Base-by-base conservation (phyloP, 345 rosid genomes). In the Gossypium herbaceum region DNA sequence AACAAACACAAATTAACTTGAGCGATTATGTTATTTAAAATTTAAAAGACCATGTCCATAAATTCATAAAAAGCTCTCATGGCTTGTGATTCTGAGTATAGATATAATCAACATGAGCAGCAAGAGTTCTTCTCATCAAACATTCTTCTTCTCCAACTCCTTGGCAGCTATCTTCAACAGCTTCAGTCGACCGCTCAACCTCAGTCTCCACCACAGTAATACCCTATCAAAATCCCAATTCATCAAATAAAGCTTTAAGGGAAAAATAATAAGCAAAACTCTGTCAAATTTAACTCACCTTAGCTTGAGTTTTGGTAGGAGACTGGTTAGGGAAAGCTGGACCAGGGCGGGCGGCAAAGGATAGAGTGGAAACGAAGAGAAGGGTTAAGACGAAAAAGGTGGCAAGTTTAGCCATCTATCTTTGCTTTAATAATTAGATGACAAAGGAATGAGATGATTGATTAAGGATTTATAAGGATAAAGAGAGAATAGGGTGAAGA, bases 21-120 rank as follows among this genome's bases (percentile, higher is more conserved):
- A 57, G 11, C 22, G 24, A 57, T 57, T 29, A 45, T 45, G 50
- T 9, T 45, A 47, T 45, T 34, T 34, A 34, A 34, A 45, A 45
- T 11, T 45, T 45, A 7, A 45, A 45, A 54, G 17, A 16, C n/a
- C 25, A n/a, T 55, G 12, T 13, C 19, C 3, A 24, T 68, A 24
- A 68, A 24, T 25, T 51, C 44, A 27, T 51, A 27, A 39, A 41
- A 27, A 13, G 12, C 51, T 29, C 44, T 79, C 80, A 67, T 25
- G 85, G 88, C 61, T 85, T 81, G 3, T 78, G 78, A 16, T 83
- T 85, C 81, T 85, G 89, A 67, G 89, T 85, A 73, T 83, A 90
- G 59, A 88, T 84, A 54, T 90, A 90, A 62, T 90, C 92, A 22
- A 57, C 50, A 82, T 90, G 90, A 71, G 89, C 86, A 19, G 83